Conservation (phyloP, 2,329 filamentous ascomycete genomes). For the Endothia cerciana region DNA sequence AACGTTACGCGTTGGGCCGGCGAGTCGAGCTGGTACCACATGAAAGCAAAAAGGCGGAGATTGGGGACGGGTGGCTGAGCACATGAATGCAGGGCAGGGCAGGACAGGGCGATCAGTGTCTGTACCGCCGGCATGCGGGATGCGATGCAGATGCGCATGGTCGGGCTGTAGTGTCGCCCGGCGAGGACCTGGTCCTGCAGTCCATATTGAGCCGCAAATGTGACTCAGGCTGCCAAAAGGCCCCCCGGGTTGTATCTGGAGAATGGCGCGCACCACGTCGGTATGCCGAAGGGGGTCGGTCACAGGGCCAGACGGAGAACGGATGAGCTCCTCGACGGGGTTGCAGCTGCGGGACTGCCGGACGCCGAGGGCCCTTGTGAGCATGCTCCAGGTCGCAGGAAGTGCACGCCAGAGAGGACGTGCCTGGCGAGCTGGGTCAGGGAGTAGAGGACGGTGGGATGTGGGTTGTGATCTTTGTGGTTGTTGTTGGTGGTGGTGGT, state of each 20-base stretch:
- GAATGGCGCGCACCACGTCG: not conserved
- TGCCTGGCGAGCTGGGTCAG: no score
- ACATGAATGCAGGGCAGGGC: not conserved
- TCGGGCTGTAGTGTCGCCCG: conserved; percentile 10
- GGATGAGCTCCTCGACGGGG: no score
- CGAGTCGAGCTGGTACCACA: not conserved
- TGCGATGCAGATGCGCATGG: no score
- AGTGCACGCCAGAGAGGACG: no score
- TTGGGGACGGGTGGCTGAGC: not conserved
- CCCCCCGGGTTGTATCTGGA: conserved; percentile 3
- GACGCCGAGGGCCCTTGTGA: no score
- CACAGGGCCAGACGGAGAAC: no score
- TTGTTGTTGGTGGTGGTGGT: no score
- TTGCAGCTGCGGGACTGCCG: no score
- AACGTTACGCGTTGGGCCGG: conserved; percentile 5
- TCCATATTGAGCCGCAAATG: conserved; percentile 6
- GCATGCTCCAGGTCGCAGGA: no score
- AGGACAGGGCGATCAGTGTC: not conserved
- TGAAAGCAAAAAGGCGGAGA: conserved; percentile 14
- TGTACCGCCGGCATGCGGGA: not conserved
- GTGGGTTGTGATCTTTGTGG: no score
- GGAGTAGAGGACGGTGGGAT: no score
- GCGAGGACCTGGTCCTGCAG: not conserved
- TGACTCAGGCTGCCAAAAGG: not conserved
- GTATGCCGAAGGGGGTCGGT: not conserved